phyloP scores from a whole-genome alignment of 768 basidiomycete genomes.

The Leucosporidium creatinivorum region DNA sequence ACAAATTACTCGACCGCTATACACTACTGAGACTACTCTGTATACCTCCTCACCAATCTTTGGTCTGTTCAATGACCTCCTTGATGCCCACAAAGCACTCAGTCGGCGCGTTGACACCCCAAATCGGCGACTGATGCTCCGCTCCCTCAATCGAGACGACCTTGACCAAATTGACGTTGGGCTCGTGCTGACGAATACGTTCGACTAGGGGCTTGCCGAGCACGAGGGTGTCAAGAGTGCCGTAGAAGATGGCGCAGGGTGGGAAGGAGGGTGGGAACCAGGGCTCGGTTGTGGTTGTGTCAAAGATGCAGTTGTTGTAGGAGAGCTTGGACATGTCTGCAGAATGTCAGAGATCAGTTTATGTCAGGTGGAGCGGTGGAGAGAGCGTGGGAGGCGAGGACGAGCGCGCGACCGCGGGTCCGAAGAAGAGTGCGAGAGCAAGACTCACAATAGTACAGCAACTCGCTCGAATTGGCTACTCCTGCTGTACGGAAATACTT shows the following conservation, averaged over 20 bases:
- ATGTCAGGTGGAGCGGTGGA: neutral
- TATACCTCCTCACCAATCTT: neutral
- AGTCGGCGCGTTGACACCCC: slow-evolving; percentile 17
- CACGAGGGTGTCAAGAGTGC: slow-evolving; percentile 27
- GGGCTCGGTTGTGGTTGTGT: slow-evolving; percentile 15
- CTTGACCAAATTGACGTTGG: slow-evolving; percentile 11
- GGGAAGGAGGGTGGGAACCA: slow-evolving; percentile 28
- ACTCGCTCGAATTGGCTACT: slow-evolving; percentile 2
- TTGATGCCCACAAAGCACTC: slow-evolving; percentile 19
- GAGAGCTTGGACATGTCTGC: neutral
- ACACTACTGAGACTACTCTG: neutral
- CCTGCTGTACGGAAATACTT: slow-evolving; percentile 23
- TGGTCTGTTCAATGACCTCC: slow-evolving; percentile 21
- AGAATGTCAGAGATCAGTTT: neutral
- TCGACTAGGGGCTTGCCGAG: slow-evolving; percentile 28
- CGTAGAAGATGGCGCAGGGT: slow-evolving; percentile 28
- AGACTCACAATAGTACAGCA: slow-evolving; percentile 2
- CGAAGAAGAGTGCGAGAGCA: neutral
- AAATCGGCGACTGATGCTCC: neutral
- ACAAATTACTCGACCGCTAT: no score
- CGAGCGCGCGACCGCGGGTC: neutral
- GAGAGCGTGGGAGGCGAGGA: neutral
- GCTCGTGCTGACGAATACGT: slow-evolving; percentile 16
- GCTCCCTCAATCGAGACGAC: neutral
- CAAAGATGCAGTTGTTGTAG: slow-evolving; percentile 26